phyloP scores from a whole-genome alignment of 768 basidiomycete species.

The Exsudoporus frostii region DNA sequence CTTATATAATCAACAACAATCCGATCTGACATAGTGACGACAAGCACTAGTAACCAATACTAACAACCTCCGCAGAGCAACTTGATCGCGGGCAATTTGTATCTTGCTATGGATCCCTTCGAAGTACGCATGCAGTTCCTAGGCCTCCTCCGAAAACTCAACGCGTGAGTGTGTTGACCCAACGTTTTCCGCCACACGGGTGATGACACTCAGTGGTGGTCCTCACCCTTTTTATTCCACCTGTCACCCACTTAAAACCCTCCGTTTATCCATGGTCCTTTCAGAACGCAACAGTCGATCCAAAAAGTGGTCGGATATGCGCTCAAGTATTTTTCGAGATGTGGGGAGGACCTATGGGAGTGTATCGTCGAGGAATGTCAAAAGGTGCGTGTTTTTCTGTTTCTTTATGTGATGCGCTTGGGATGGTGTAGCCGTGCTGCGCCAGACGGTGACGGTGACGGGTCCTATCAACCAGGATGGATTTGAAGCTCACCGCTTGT shows the following conservation, averaged over 20 bases:
- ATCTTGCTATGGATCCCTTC: constrained; percentile 46
- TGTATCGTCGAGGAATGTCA: constrained; percentile 88
- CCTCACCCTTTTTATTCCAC: too few species aligned
- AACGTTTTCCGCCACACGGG: neutral
- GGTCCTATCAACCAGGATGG: neutral
- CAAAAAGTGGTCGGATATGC: constrained; percentile 85
- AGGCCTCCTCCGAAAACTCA: constrained; percentile 55
- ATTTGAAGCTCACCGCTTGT: neutral
- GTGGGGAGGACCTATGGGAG: constrained; percentile 93
- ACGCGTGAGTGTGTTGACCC: constrained; percentile 45
- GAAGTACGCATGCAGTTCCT: constrained; percentile 77
- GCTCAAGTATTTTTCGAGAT: constrained; percentile 77
- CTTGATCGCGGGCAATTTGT: neutral
- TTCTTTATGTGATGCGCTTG: neutral
- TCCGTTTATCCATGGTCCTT: neutral
- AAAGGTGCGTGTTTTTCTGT: constrained; percentile 48
- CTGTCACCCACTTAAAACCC: neutral
- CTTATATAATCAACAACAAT: neutral
- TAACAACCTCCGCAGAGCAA: neutral
- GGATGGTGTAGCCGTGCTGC: neutral
- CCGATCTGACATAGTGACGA: too few species aligned
- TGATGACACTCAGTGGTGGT: neutral
- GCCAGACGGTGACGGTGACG: neutral
- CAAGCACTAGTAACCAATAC: too few species aligned
- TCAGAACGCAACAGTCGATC: constrained; percentile 83